A percentile compares a stretch with the other conserved stretches of the same genome.
Conservation (phyloP, 2,329 filamentous ascomycete species). For the Monilinia fructigena region DNA sequence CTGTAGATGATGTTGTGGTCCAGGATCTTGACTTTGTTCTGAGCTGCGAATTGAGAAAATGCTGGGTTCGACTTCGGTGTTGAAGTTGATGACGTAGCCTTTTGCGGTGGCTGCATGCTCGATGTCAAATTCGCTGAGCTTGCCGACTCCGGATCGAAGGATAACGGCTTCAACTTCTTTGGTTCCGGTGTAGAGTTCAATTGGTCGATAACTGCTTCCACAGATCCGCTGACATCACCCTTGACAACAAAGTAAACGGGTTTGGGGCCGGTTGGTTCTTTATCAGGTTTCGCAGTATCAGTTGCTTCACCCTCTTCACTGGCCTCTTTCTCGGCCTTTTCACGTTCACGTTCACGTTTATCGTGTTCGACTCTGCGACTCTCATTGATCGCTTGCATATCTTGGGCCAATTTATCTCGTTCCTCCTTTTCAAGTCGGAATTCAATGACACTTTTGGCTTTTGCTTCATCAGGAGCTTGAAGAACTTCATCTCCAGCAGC, state of each 20-base stretch:
- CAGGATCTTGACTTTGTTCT: constrained; percentile 71
- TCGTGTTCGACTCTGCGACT: constrained; percentile 56
- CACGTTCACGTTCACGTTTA: constrained; percentile 59
- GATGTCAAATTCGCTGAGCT: constrained; percentile 81
- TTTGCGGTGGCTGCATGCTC: constrained; percentile 78
- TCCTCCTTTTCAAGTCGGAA: constrained; percentile 73
- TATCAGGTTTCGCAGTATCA: constrained; percentile 27
- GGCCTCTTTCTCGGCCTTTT: constrained; percentile 51
- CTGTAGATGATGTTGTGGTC: constrained; percentile 87
- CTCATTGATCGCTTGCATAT: constrained; percentile 77
- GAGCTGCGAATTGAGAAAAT: constrained; percentile 69
- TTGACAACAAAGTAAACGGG: constrained; percentile 82
- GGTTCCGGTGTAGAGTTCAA: constrained; percentile 79
- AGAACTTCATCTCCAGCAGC: constrained; percentile 83
- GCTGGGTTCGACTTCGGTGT: constrained; percentile 64
- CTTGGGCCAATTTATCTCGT: constrained; percentile 60
- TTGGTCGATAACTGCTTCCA: constrained; percentile 81
- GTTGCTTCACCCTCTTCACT: constrained; percentile 42
- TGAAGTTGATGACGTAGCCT: constrained; percentile 83
- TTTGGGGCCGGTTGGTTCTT: constrained; percentile 45
- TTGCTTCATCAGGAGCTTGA: constrained; percentile 75
- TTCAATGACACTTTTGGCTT: constrained; percentile 73
- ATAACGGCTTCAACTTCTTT: constrained; percentile 78
- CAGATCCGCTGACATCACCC: constrained; percentile 89
- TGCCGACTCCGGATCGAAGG: constrained; percentile 74